Conservation (phyloP, 2,329 filamentous ascomycete genomes). For the Cercospora brassicicola region DNA sequence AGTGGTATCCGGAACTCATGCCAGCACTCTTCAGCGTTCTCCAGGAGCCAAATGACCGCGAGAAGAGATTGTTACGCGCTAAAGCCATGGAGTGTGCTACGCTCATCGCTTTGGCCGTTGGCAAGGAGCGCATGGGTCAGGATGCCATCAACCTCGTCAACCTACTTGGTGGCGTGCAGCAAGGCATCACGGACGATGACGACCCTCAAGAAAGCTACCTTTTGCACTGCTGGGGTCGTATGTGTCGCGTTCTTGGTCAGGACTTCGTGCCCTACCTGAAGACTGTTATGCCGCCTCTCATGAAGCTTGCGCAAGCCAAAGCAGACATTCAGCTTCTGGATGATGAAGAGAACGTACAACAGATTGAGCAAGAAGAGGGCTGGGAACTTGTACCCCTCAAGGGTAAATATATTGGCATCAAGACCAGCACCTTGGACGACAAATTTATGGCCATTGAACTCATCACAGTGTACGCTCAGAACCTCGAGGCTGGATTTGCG, state of each 20-base stretch:
- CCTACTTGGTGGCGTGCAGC: conserved; percentile 81
- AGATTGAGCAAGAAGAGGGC: conserved; percentile 89
- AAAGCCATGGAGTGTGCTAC: conserved; percentile 99
- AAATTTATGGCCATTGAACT: conserved; percentile 99
- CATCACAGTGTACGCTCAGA: conserved; percentile 93
- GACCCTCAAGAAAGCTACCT: conserved; percentile 96
- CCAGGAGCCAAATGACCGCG: conserved; percentile 86
- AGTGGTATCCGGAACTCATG: conserved; percentile 96
- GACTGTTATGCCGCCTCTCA: conserved; percentile 89
- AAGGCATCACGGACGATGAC: conserved; percentile 81
- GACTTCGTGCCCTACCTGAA: conserved; percentile 92
- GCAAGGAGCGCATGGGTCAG: conserved; percentile 83
- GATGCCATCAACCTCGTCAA: conserved; percentile 88
- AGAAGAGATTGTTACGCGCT: conserved; percentile 83
- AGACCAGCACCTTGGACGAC: conserved; percentile 93
- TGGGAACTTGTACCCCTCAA: conserved; percentile 97
- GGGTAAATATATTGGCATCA: conserved; percentile 97
- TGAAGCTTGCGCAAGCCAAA: conserved; percentile 89
- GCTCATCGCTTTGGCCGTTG: conserved; percentile 89
- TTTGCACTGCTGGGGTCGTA: conserved; percentile 97
- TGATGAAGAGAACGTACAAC: conserved; percentile 89
- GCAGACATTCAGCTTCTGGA: conserved; percentile 95
- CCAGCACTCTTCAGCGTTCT: conserved; percentile 88
- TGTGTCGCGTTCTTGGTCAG: conserved; percentile 88
- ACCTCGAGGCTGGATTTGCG: conserved; percentile 88